Conservation (phyloP, 1,284 basidiomycete species). For the Agaricales sp. region DNA sequence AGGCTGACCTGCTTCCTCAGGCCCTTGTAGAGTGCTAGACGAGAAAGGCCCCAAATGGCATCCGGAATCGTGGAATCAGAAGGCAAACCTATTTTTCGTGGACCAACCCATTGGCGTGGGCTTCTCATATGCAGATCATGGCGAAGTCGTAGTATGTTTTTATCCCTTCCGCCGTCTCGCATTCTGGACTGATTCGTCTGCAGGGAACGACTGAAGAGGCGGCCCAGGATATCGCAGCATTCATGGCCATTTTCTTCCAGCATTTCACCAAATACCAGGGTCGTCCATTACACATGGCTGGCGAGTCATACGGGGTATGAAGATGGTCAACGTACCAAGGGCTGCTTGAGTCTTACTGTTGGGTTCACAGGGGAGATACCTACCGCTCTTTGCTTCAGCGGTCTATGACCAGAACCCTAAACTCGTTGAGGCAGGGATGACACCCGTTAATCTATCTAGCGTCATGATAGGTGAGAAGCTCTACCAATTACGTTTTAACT, state of each 20-base stretch:
- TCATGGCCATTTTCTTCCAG: slow-evolving; percentile 66
- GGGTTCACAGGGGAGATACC: slow-evolving; percentile 56
- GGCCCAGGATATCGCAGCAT: slow-evolving; percentile 58
- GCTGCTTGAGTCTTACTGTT: background rate
- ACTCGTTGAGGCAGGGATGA: slow-evolving; percentile 46
- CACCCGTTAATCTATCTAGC: slow-evolving; percentile 71
- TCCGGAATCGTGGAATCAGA: slow-evolving; percentile 57
- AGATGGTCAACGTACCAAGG: background rate
- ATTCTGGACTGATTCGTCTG: background rate
- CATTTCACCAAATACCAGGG: slow-evolving; percentile 60
- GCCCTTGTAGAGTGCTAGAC: slow-evolving; percentile 39
- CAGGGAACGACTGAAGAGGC: slow-evolving; percentile 56
- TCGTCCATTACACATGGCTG: slow-evolving; percentile 60
- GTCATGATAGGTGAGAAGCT: slow-evolving; percentile 62
- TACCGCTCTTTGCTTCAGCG: slow-evolving; percentile 74
- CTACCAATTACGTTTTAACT: background rate
- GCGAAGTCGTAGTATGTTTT: slow-evolving; percentile 27
- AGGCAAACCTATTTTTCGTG: slow-evolving; percentile 64
- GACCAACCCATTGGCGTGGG: slow-evolving; percentile 60
- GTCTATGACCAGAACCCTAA: slow-evolving; percentile 71
- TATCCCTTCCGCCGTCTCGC: background rate
- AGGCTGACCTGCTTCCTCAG: slow-evolving; percentile 14
- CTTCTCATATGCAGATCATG: slow-evolving; percentile 66
- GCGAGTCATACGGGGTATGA: slow-evolving; percentile 58
- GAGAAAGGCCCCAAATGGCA: slow-evolving; percentile 37